Evolutionary conservation across 345 rosid genomes (phyloP).

Genomic region (Crucihimalaya himalaica): DNA sequence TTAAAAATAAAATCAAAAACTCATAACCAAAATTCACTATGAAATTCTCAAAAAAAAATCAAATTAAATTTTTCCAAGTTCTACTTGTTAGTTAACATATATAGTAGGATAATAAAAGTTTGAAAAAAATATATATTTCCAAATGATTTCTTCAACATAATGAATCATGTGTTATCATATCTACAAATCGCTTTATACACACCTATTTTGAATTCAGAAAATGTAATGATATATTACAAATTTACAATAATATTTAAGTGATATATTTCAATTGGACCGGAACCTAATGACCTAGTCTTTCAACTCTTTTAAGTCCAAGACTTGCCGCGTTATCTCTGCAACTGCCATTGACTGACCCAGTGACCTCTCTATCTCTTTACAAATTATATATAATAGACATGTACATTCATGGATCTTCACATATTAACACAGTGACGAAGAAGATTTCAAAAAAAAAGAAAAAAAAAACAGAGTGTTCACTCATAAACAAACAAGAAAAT

Average conservation of each 20-base stretch:
- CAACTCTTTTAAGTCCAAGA: constrained; percentile 21
- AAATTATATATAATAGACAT: background rate
- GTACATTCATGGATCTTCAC: constrained; percentile 1
- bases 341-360: constrained; percentile 21
- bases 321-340: constrained; percentile 25
- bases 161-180: background rate
- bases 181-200: background rate
- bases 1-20: too few species aligned
- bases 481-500: constrained; percentile 16
- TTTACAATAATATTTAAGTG: background rate
- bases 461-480: constrained; percentile 5
- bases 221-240: background rate
- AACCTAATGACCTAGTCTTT: constrained; percentile 11
- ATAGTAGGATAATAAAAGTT: too few species aligned
- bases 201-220: background rate
- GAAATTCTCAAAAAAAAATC: too few species aligned
- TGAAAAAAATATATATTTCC: too few species aligned
- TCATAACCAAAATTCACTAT: too few species aligned
- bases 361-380: background rate
- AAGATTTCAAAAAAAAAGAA: background rate
- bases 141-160: background rate
- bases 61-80: too few species aligned
- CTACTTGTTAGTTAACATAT: too few species aligned
- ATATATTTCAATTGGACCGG: constrained; percentile 15
- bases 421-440: background rate